phyloP scores from a whole-genome alignment of 176 grass and related monocot species.

The Musa itinerans region DNA sequence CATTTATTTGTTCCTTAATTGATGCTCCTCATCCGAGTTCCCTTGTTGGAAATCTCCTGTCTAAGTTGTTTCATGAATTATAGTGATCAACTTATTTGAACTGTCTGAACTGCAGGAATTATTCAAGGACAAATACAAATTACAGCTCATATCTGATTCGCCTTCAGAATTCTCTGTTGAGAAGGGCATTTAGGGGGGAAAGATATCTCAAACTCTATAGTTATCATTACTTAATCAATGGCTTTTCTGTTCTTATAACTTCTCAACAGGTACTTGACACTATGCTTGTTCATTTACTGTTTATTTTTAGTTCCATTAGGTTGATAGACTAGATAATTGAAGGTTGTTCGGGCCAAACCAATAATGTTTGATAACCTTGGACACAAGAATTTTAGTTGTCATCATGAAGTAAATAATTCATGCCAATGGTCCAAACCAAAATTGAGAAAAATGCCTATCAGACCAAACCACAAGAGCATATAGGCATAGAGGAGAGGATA shows the following conservation, averaged over 20 bases:
- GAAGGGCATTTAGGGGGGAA: slow-evolving; percentile 68
- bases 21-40: background rate
- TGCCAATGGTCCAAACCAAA: no score
- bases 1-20: no score
- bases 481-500: no score
- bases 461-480: no score
- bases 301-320: background rate
- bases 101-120: slow-evolving; percentile 46
- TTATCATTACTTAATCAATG: slow-evolving; percentile 94
- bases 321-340: background rate
- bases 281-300: background rate
- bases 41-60: background rate
- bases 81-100: background rate
- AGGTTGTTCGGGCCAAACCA: background rate
- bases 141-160: slow-evolving; percentile 62
- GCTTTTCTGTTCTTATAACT: slow-evolving; percentile 87
- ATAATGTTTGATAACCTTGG: background rate
- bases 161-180: slow-evolving; percentile 84
- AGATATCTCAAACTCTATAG: slow-evolving; percentile 81
- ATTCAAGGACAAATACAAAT: slow-evolving; percentile 45
- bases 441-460: no score
- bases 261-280: slow-evolving; percentile 54
- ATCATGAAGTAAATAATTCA: no score
- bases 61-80: background rate
- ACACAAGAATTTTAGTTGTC: no score